Evolutionary conservation across 148 eudicot species (phyloP).

Genomic region (Amaranthus hypochondriacus): DNA sequence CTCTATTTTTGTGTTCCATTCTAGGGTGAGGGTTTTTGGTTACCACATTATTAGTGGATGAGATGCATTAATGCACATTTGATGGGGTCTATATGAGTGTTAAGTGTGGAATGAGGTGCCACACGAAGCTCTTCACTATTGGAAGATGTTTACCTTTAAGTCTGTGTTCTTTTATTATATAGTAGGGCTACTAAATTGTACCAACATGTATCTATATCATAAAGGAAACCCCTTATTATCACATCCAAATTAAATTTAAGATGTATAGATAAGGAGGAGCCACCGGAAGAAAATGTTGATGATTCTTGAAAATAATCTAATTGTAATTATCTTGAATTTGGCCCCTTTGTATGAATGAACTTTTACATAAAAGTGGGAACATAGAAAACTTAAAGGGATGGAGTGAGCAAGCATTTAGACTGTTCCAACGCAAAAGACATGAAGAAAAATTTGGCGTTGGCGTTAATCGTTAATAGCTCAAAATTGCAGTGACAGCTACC

Average conservation of each 20-base stretch:
- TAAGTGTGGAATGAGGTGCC: background rate
- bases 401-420: too few relatives aligned
- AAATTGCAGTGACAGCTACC: too few relatives aligned
- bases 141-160: slow-evolving; percentile 7
- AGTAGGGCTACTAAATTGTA: background rate
- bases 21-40: background rate
- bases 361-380: too few relatives aligned
- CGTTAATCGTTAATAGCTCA: too few relatives aligned
- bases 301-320: background rate
- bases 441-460: too few relatives aligned
- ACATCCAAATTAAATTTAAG: too few relatives aligned
- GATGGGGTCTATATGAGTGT: background rate
- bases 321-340: too few relatives aligned
- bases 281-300: background rate
- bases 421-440: too few relatives aligned
- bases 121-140: slow-evolving; percentile 3
- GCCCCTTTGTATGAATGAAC: too few relatives aligned
- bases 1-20: background rate
- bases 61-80: background rate
- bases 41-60: background rate
- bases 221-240: background rate
- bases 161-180: background rate
- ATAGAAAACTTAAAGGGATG: too few relatives aligned
- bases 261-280: background rate
- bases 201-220: background rate